Percentiles rank a stretch among this genome's conserved stretches.
These are phyloP conservation scores for Pythium scleroteichum DNA, from an alignment of 352 stramenopile genomes.

Conservation along the genomic window DNA sequence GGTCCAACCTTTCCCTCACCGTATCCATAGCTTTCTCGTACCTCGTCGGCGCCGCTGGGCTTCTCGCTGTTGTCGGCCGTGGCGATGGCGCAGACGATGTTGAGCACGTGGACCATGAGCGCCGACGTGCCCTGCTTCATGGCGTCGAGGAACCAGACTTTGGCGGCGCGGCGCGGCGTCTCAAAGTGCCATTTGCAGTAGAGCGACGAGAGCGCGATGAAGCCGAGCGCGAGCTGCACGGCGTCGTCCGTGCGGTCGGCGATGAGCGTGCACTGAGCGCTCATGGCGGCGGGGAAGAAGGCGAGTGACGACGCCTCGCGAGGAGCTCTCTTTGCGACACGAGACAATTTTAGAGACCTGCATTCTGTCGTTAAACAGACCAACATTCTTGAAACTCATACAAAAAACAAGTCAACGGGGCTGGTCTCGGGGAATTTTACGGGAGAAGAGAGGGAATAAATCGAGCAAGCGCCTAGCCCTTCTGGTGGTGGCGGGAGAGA, in stretches of 20 bases:
- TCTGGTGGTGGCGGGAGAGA: no score
- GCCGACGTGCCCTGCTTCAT: constrained; percentile 84
- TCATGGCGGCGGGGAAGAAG: constrained; percentile 13
- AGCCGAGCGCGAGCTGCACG: constrained; percentile 74
- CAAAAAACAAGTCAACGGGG: no score
- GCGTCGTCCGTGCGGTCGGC: constrained; percentile 69
- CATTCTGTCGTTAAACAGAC: no score
- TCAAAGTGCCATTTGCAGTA: constrained; percentile 82
- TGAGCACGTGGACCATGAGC: constrained; percentile 78
- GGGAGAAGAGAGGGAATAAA: no score
- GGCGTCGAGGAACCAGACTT: constrained; percentile 84
- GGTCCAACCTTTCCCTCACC: no score
- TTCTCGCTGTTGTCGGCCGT: constrained; percentile 59
- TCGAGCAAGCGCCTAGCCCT: no score
- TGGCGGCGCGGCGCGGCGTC: constrained; percentile 49
- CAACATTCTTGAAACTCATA: no score
- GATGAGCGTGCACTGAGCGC: constrained; percentile 65
- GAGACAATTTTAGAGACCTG: no score
- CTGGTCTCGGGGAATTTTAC: no score
- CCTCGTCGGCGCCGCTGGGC: constrained; percentile 59
- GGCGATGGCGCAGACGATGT: constrained; percentile 77
- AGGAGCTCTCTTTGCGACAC: no score
- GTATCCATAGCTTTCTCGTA: no score
- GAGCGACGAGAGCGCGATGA: constrained; percentile 76
- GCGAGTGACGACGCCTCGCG: neutral